These are phyloP conservation scores for Phyllosticta ampelicida DNA, from an alignment of 2,329 filamentous ascomycete genomes.

Conservation along the genomic window DNA sequence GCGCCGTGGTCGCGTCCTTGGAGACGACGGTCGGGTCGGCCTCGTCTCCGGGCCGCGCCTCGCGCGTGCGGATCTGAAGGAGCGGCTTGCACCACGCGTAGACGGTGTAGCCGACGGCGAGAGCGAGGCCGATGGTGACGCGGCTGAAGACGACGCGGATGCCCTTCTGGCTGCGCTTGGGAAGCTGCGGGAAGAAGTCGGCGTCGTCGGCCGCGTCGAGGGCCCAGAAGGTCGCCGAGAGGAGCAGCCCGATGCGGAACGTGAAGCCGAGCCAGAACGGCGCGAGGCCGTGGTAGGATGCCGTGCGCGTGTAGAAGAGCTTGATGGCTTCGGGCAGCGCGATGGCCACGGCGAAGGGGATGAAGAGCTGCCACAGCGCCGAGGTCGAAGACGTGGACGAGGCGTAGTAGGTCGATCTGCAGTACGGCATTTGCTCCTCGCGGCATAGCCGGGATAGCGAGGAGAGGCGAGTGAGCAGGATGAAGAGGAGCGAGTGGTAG, in stretches of 20 bases:
- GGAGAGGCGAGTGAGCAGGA: conserved; percentile 65
- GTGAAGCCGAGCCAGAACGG: conserved; percentile 73
- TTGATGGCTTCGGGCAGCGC: conserved; percentile 65
- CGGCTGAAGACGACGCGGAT: conserved; percentile 70
- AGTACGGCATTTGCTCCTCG: conserved; percentile 97
- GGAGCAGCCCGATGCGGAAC: conserved; percentile 63
- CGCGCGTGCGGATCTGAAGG: conserved; percentile 53
- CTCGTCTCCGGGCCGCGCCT: conserved; percentile 12
- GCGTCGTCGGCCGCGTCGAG: conserved; percentile 82
- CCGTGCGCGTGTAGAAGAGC: conserved; percentile 69
- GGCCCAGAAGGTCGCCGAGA: conserved; percentile 75
- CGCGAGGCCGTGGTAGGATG: conserved; percentile 79
- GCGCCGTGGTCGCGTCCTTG: conserved; percentile 26
- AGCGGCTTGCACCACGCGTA: conserved; percentile 81
- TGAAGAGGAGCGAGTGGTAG: conserved; percentile 77
- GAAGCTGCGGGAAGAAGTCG: conserved; percentile 56
- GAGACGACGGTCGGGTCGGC: conserved; percentile 22
- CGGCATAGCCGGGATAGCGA: conserved; percentile 88
- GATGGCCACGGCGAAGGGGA: conserved; percentile 65
- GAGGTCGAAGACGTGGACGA: conserved; percentile 88
- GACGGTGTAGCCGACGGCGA: conserved; percentile 74
- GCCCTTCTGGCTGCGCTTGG: conserved; percentile 56
- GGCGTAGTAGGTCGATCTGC: conserved; percentile 89
- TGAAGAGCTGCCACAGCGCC: conserved; percentile 73
- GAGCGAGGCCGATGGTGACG: conserved; percentile 63